Evolutionary conservation across 306 rosid species (phyloP), one percentile per base, ranked within the genome.

Genomic region (Abrus precatorius): DNA sequence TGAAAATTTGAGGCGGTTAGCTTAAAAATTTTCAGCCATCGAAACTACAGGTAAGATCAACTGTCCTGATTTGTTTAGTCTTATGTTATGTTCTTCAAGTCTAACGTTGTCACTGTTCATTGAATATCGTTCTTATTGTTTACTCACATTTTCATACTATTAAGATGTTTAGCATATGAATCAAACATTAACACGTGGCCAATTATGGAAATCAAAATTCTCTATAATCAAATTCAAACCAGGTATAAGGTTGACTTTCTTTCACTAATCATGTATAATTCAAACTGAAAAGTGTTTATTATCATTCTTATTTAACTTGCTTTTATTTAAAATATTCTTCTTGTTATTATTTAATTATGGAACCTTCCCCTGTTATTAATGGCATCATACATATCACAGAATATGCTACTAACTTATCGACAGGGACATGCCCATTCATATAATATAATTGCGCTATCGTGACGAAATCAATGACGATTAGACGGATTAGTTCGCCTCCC

Each of bases 381-480:
- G 47, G 9, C 44, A 1, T 61, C 67, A 13, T 33, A n/a, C 7
- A 5, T 5, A 7, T 9, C 41, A 33, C 28, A 9, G 2, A 4
- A 36, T 60, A 20, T 43, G 4, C 7, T 13, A 40, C 52, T 9
- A 41, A 65, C 5, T 61, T 27, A 33, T 61, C 1, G 27, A 67
- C 5, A 44, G 20, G 14, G 48, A 63, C 69, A 36, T 13, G 7
- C 49, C 14, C 10, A 1, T 10, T 9, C 74, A 29, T 44, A 68
- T 45, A 45, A 68, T 45, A 20, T 20, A 20, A 20, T 20, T 20
- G 20, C 28, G 55, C 4, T 45, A 38, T 12, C 10, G 1, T 68
- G 56, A 68, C 56, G 74, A 29, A 68, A 45, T 44, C 74, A 45
- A 6, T 68, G 74, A 68, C 74, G 40, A 36, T 36, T 36, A 36